Percentiles rank a stretch among this genome's conserved stretches.
Evolutionary conservation across 2,329 filamentous ascomycete genomes (phyloP).

Genomic region (Fusarium staphyleae): DNA sequence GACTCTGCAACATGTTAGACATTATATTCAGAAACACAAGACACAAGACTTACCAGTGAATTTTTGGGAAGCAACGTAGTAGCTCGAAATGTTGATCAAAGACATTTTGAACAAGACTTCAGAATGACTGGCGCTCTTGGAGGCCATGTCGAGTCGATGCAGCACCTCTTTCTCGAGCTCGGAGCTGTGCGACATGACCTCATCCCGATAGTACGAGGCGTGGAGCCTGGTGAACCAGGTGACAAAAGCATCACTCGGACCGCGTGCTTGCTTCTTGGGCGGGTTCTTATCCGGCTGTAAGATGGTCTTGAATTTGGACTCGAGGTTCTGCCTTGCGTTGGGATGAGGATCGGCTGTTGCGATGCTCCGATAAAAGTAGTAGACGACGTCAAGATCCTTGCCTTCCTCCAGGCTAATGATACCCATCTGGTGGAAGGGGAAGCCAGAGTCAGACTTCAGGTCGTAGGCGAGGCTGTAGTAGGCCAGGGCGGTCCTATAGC

Average conservation of each 20-base stretch:
- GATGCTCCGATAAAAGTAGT: slow-evolving; percentile 86
- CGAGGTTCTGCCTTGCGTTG: slow-evolving; percentile 77
- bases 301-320: slow-evolving; percentile 74
- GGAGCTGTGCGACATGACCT: slow-evolving; percentile 75
- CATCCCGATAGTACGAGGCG: slow-evolving; percentile 81
- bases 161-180: slow-evolving; percentile 89
- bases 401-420: slow-evolving; percentile 81
- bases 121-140: slow-evolving; percentile 72
- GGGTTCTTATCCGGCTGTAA: slow-evolving; percentile 47
- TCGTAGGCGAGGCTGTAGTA: slow-evolving; percentile 86
- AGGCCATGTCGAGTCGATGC: slow-evolving; percentile 74
- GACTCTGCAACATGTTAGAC: slow-evolving; percentile 49
- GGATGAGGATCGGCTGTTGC: slow-evolving; percentile 77
- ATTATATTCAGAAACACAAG: neutral
- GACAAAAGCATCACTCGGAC: slow-evolving; percentile 67
- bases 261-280: slow-evolving; percentile 43
- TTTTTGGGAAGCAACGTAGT: slow-evolving; percentile 66
- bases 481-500: slow-evolving; percentile 79
- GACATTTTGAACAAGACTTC: slow-evolving; percentile 78
- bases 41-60: slow-evolving; percentile 45
- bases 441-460: slow-evolving; percentile 79
- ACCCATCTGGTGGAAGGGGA: slow-evolving; percentile 88
- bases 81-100: slow-evolving; percentile 85
- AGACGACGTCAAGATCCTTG: slow-evolving; percentile 84
- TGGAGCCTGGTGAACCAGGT: slow-evolving; percentile 89